Conservation (phyloP, 805 yeast species). For the Ogataea salicorniae region DNA sequence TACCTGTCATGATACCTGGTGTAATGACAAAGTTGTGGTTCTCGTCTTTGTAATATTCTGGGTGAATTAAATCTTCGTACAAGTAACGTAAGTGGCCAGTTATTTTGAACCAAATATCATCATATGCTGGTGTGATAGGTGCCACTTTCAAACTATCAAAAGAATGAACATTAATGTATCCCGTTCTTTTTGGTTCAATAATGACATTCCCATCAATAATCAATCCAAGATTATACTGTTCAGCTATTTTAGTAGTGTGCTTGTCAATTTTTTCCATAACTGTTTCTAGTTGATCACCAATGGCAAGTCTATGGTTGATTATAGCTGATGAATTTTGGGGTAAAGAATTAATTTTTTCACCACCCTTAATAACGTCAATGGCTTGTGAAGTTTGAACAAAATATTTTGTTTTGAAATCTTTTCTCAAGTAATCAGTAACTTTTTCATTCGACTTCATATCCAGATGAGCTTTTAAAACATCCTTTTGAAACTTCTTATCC, state of each 20-base stretch:
- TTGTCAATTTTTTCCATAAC: conserved; percentile 35
- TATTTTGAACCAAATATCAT: conserved; percentile 35
- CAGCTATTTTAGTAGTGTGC: conserved; percentile 38
- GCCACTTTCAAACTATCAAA: conserved; percentile 31
- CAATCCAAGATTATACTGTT: conserved; percentile 41
- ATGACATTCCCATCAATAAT: conserved; percentile 32
- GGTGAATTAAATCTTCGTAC: conserved; percentile 44
- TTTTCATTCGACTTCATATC: conserved; percentile 32
- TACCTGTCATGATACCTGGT: conserved; percentile 51
- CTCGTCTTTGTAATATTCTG: conserved; percentile 9
- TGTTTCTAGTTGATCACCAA: conserved; percentile 45
- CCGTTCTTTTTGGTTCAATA: conserved; percentile 30
- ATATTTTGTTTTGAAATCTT: conserved; percentile 28
- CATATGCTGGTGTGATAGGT: conserved; percentile 33
- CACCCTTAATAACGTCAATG: conserved; percentile 59
- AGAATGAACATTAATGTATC: conserved; percentile 36
- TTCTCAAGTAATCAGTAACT: conserved; percentile 28
- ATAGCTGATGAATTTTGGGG: conserved; percentile 54
- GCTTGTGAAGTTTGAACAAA: conserved; percentile 60
- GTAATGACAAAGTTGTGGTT: conserved; percentile 26
- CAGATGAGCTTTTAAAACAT: conserved; percentile 33
- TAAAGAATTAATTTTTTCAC: conserved; percentile 66
- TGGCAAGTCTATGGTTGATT: conserved; percentile 58
- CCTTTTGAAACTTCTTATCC: conserved; percentile 21
- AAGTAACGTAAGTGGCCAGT: conserved; percentile 53